Evolutionary conservation across 208 protist genomes (phyloP).

Genomic region (Crithidia expoeki): DNA sequence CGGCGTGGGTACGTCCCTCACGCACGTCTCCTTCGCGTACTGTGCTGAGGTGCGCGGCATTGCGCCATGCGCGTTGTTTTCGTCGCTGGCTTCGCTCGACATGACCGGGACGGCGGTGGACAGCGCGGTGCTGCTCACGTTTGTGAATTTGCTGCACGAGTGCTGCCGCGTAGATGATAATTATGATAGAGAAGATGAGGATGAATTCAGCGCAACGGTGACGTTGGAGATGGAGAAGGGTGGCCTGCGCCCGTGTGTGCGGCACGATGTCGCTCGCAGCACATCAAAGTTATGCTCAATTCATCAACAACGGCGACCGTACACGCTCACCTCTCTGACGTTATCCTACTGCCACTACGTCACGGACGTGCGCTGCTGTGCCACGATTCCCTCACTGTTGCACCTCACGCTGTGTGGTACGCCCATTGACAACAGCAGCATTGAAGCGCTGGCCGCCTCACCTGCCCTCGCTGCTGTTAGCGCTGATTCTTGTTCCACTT

Average conservation of each 20-base stretch:
- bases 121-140: constrained; percentile 33
- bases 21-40: constrained; percentile 24
- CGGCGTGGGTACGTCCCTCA: constrained; percentile 6
- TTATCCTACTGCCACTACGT: constrained; percentile 37
- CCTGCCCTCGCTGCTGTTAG: no score
- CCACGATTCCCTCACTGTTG: constrained; percentile 28
- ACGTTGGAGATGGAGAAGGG: background rate
- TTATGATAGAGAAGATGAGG: background rate
- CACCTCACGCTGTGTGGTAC: constrained; percentile 21
- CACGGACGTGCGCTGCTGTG: constrained; percentile 31
- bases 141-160: constrained; percentile 30
- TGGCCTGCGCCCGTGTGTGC: background rate
- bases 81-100: constrained; percentile 19
- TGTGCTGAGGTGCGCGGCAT: constrained; percentile 40
- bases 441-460: constrained; percentile 16
- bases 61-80: constrained; percentile 25
- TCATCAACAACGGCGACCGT: constrained; percentile 18
- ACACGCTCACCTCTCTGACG: constrained; percentile 24
- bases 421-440: constrained; percentile 11
- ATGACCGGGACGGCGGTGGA: constrained; percentile 36
- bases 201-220: no score
- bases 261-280: background rate
- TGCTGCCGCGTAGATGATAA: constrained; percentile 2
- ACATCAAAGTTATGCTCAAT: no score
- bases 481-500: background rate